Evolutionary conservation across 768 basidiomycete species (phyloP), one percentile per base, ranked within the genome.

Genomic region (Suillus paluster): DNA sequence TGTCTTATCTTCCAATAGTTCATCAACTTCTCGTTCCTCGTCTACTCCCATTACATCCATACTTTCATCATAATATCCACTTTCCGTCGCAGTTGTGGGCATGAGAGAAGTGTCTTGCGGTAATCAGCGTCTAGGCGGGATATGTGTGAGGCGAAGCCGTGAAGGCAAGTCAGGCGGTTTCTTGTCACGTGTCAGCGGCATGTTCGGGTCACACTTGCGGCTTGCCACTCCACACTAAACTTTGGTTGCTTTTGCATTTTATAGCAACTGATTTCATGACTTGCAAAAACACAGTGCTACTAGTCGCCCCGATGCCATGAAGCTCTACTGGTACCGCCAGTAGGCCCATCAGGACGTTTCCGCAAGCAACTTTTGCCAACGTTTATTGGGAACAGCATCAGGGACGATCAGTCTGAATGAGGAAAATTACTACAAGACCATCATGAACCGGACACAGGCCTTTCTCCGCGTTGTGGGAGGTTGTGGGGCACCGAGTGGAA

Each of bases 11-110:
- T 62, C 44, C 25, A 62, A 57, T 21, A 62, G 45, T 11, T 58
- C 33, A 15, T 62, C 61, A 14, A 59, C 61, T 41, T 62, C 61
- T 27, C 42, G 61, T 48, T 62, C 61, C 49, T 62, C 57, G 8
- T 50, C 49, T 30, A 50, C 49, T 50, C 49, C 49, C 11, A 19
- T 12, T n/a, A 50, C 19, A 34, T 50, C 49, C 49, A n/a, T 33
- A 12, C 12, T 50, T n/a, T 50, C 49, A 33, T n/a, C 19, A 3
- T 50, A n/a, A n/a, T 30, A 12, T 17, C 30, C 19, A 30, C 49
- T 50, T 30, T 27, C 11, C 10, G 49, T 50, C 10, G 27, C 17
- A 33, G 11, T 50, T 50, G 30, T 50, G 11, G 49, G 49, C 49
- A 50, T 50, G 27, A 50, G 30, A 34, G 30, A 50, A 50, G 19